Conservation (phyloP, 257 asterid genomes). For the Solanum piurae region DNA sequence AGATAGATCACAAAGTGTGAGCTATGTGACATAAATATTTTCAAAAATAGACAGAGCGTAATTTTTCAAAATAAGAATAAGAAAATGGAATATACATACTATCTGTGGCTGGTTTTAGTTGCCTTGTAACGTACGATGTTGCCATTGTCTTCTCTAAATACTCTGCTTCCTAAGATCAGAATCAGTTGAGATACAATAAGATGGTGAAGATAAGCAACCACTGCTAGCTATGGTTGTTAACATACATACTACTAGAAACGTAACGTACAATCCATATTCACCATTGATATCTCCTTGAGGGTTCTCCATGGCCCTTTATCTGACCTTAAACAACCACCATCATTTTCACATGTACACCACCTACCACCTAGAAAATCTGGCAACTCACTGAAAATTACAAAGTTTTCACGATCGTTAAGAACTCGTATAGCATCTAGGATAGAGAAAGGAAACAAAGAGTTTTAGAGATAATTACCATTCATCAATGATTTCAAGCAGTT, state of each 20-base stretch:
- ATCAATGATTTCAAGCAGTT: constrained; percentile 43
- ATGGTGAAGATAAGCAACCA: not conserved
- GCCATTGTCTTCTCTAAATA: not conserved
- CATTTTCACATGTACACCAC: constrained; percentile 32
- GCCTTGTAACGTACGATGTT: not conserved
- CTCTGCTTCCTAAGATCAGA: not conserved
- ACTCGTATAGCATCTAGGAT: not conserved
- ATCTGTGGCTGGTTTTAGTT: not conserved
- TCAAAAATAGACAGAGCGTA: not conserved
- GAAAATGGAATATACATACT: not conserved
- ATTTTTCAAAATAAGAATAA: not conserved
- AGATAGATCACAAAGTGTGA: not conserved
- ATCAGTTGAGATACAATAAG: not conserved
- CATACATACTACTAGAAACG: not conserved
- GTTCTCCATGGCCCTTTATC: constrained; percentile 58
- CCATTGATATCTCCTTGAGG: not conserved
- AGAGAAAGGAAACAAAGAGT: not conserved
- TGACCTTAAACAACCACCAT: constrained; percentile 52
- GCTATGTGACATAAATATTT: not conserved
- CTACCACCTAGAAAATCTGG: constrained; percentile 56
- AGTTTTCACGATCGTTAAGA: not conserved
- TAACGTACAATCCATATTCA: not conserved
- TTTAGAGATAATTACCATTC: constrained; percentile 20
- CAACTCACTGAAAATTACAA: constrained; percentile 28
- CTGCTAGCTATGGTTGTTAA: not conserved